Evolutionary conservation across 2,329 filamentous ascomycete genomes (phyloP).

Genomic region (Pestalotiopsis sp.): DNA sequence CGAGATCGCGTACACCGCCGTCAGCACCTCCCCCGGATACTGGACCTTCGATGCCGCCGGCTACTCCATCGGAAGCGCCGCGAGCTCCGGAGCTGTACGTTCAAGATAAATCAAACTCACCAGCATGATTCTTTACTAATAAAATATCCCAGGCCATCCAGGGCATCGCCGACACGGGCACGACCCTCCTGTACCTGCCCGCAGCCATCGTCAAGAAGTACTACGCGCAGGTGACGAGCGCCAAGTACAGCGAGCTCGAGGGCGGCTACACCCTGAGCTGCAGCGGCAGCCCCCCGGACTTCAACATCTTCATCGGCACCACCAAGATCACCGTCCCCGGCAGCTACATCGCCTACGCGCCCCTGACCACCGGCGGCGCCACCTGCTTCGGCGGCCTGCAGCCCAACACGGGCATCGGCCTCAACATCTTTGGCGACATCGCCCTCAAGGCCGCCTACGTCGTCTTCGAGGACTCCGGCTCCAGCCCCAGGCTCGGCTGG

Average conservation of each 20-base stretch:
- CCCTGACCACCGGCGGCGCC: not conserved
- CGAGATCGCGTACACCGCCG: conserved; percentile 56
- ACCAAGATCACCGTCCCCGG: conserved; percentile 8
- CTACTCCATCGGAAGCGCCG: conserved; percentile 51
- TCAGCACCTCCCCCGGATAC: conserved; percentile 60
- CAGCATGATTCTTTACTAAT: not conserved
- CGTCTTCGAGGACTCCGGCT: conserved; percentile 12
- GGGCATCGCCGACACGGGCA: conserved; percentile 62
- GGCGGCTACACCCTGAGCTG: conserved; percentile 63
- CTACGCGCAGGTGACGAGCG: conserved; percentile 57
- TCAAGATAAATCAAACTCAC: too few species aligned
- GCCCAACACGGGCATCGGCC: conserved; percentile 14
- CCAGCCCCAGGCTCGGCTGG: conserved; percentile 4
- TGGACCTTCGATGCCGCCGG: conserved; percentile 64
- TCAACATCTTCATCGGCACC: conserved; percentile 28
- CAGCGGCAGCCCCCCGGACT: conserved; percentile 46
- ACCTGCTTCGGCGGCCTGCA: conserved; percentile 13
- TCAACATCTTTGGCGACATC: conserved; percentile 17
- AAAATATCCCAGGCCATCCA: not conserved
- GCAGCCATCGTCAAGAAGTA: conserved; percentile 53
- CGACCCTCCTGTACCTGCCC: conserved; percentile 63
- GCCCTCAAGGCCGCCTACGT: conserved; percentile 17
- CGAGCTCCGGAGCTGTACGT: conserved; percentile 14
- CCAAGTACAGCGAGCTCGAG: conserved; percentile 42
- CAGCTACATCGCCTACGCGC: conserved; percentile 3